Conservation (phyloP, 139 green algal species). For the Micromonas pusilla region DNA sequence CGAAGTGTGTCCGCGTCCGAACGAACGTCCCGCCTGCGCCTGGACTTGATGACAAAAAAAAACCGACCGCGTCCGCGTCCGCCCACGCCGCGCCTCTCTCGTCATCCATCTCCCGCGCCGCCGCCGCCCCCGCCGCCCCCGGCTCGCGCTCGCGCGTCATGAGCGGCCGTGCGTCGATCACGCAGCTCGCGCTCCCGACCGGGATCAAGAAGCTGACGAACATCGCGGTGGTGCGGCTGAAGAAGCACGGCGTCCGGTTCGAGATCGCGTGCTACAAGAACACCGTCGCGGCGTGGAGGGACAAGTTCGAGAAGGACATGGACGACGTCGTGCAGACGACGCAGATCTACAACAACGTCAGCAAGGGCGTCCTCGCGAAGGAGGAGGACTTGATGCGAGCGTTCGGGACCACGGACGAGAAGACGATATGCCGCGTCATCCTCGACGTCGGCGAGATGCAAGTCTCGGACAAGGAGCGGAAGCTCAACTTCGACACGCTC, state of each 20-base stretch:
- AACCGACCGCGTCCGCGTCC: too few species aligned
- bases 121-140: too few species aligned
- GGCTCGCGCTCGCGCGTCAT: too few species aligned
- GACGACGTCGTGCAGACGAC: conserved; percentile 96
- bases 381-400: conserved; percentile 74
- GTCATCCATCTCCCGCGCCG: too few species aligned
- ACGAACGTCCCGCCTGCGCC: too few species aligned
- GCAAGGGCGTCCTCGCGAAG: conserved; percentile 85
- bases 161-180: not conserved
- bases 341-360: conserved; percentile 91
- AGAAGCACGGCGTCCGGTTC: conserved; percentile 86
- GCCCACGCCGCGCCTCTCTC: too few species aligned
- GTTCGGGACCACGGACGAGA: conserved; percentile 83
- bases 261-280: conserved; percentile 99
- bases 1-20: too few species aligned
- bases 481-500: conserved; percentile 68
- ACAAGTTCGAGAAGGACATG: conserved; percentile 77
- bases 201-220: conserved; percentile 75
- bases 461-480: conserved; percentile 92
- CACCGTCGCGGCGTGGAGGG: conserved; percentile 63
- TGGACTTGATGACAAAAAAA: too few species aligned
- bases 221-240: conserved; percentile 86
- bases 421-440: conserved; percentile 76
- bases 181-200: not conserved
- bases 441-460: conserved; percentile 85